A percentile compares a stretch with the other conserved stretches of the same genome.
These are phyloP conservation scores for Fusarium bulbicola DNA, from an alignment of 2,329 filamentous ascomycete genomes.

Conservation along the genomic window DNA sequence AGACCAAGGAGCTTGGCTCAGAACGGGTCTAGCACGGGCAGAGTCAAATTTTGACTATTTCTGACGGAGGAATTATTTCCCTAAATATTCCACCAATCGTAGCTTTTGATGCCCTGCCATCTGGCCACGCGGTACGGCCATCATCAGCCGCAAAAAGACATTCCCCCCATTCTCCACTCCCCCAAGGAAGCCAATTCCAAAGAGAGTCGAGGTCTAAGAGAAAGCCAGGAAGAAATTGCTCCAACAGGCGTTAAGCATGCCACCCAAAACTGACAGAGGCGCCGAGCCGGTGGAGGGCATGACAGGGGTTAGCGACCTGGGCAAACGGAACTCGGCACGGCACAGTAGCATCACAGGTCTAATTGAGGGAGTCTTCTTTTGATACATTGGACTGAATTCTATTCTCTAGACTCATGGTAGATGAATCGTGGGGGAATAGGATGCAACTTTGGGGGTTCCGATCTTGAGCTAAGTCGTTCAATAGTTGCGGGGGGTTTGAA, in stretches of 20 bases:
- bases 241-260: slow-evolving; percentile 8
- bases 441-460: slow-evolving; percentile 25
- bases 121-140: slow-evolving; percentile 13
- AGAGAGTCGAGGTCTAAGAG: neutral
- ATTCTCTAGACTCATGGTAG: neutral
- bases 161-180: slow-evolving; percentile 31
- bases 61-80: slow-evolving; percentile 13
- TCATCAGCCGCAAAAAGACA: slow-evolving; percentile 14
- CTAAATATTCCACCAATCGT: slow-evolving; percentile 26
- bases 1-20: neutral
- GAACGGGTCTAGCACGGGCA: slow-evolving; percentile 22
- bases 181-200: slow-evolving; percentile 13
- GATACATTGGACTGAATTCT: slow-evolving; percentile 6
- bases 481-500: slow-evolving; percentile 22
- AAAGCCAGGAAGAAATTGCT: neutral
- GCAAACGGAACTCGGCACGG: slow-evolving; percentile 36
- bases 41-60: neutral
- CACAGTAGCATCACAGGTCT: slow-evolving; percentile 10
- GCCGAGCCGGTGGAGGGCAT: slow-evolving; percentile 31
- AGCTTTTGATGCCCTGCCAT: neutral
- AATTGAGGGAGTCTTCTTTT: slow-evolving; percentile 2
- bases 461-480: neutral
- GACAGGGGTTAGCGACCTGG: slow-evolving; percentile 18
- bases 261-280: slow-evolving; percentile 28
- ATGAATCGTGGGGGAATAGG: slow-evolving; percentile 23